phyloP scores from a whole-genome alignment of 371 early-diverging fungal genomes.

The Mortierella sp. region DNA sequence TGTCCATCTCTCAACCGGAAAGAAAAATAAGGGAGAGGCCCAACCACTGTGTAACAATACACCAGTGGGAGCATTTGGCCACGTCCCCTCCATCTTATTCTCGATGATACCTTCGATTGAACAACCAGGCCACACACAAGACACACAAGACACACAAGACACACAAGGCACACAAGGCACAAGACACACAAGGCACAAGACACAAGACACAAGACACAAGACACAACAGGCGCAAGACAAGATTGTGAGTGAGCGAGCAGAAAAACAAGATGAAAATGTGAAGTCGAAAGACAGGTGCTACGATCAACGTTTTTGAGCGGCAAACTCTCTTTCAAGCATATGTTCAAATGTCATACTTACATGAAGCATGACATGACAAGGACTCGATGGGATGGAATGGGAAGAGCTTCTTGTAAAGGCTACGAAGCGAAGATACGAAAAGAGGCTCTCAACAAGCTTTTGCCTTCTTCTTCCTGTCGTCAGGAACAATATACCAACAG shows the following conservation, averaged over 20 bases:
- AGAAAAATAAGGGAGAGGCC: neutral
- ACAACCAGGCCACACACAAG: neutral
- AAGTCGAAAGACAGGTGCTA: neutral
- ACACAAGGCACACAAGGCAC: no score
- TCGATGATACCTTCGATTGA: neutral
- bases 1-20: neutral
- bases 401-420: neutral
- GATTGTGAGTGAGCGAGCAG: neutral
- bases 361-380: neutral
- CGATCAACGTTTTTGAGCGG: neutral
- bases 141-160: neutral
- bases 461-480: neutral
- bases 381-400: neutral
- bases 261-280: neutral
- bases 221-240: neutral
- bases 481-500: no score
- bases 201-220: neutral
- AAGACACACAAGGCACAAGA: no score
- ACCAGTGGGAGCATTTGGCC: neutral
- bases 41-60: neutral
- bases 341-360: neutral
- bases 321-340: neutral
- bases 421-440: neutral
- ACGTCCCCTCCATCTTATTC: neutral
- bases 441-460: neutral